A percentile compares a stretch with the other conserved stretches of the same genome.
Conservation (phyloP, 1,139 yeast genomes). For the Candida sp. region DNA sequence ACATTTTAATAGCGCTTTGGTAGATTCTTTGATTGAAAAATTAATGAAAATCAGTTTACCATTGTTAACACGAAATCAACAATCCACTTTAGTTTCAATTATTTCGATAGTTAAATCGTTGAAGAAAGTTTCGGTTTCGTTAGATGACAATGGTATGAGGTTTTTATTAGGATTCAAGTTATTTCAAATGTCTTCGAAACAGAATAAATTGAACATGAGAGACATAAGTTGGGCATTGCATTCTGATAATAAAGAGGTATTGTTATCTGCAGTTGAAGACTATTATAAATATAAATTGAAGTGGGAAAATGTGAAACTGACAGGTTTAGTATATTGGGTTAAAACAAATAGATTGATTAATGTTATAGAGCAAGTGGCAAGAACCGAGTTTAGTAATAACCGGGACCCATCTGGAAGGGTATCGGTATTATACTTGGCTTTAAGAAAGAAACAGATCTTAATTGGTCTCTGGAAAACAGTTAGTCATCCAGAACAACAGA, state of each 20-base stretch:
- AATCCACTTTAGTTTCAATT: conserved; percentile 72
- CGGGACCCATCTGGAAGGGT: conserved; percentile 74
- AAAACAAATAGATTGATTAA: conserved; percentile 44
- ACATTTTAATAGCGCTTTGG: conserved; percentile 44
- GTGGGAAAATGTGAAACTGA: conserved; percentile 60
- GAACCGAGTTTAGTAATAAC: conserved; percentile 56
- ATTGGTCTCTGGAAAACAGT: conserved; percentile 81
- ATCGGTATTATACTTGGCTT: conserved; percentile 73
- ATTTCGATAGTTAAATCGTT: conserved; percentile 61
- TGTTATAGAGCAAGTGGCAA: conserved; percentile 66
- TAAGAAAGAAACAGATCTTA: conserved; percentile 72
- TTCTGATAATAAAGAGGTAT: conserved; percentile 70
- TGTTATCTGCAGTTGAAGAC: conserved; percentile 54
- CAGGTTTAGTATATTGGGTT: conserved; percentile 76
- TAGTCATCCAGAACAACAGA: conserved; percentile 77
- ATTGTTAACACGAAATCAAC: conserved; percentile 86
- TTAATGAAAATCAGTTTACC: conserved; percentile 70
- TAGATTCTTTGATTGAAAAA: conserved; percentile 53
- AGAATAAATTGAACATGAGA: conserved; percentile 58
- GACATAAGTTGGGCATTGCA: conserved; percentile 89
- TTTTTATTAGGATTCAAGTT: conserved; percentile 73
- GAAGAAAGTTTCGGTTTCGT: conserved; percentile 38
- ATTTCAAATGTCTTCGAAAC: conserved; percentile 48
- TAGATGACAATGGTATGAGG: conserved; percentile 73
- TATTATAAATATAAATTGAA: conserved; percentile 41